Base-by-base conservation (phyloP, 306 rosid genomes). In the Inga leiocalycina region DNA sequence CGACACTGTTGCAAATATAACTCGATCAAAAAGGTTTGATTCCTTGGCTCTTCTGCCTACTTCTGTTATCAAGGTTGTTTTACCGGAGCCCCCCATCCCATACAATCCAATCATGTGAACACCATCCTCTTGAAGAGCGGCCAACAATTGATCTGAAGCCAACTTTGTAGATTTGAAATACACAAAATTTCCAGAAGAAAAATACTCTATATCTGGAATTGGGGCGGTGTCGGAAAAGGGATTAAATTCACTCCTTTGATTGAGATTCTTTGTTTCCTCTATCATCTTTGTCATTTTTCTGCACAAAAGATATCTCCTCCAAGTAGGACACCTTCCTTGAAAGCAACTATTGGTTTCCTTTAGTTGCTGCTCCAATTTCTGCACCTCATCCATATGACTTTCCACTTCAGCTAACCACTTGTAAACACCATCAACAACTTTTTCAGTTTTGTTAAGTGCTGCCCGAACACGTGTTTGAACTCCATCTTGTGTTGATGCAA, bases 11-110 rank as follows among this genome's bases (percentile, higher is more conserved):
- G n/a, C 2, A n/a, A 43, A 12, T 22, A 71, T 5, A 0, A 71
- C 76, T n/a, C n/a, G 37, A 44, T 71, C 76, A 45, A 71, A 71
- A 2, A 71, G 57, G 2, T 71, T 44, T 13, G 0, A 22, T 3
- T 71, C 20, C n/a, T 71, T 44, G 8, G 57, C 76, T 13, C 2
- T 5, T 4, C 22, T 44, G 12, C 57, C 57, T 32, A 24, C 57
- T 71, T 71, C 76, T 71, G 24, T 22, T 2, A 45, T 39, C 76
- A 71, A 45, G 11, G 57, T 44, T 22, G 76, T 45, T 71, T 71
- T 71, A 12, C 75, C 75, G 0, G 75, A 41, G 51, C 75, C 75
- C 17, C 75, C 52, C 75, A 70, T 70, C 4, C 37, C 76, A 12
- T 71, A 71, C 57, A 71, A 45, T 45, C 57, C 76, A 71, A 71